Percentiles rank a stretch among this genome's conserved stretches.
phyloP scores from a whole-genome alignment of 2,329 filamentous ascomycete species.

The Uncinocarpus reesii region DNA sequence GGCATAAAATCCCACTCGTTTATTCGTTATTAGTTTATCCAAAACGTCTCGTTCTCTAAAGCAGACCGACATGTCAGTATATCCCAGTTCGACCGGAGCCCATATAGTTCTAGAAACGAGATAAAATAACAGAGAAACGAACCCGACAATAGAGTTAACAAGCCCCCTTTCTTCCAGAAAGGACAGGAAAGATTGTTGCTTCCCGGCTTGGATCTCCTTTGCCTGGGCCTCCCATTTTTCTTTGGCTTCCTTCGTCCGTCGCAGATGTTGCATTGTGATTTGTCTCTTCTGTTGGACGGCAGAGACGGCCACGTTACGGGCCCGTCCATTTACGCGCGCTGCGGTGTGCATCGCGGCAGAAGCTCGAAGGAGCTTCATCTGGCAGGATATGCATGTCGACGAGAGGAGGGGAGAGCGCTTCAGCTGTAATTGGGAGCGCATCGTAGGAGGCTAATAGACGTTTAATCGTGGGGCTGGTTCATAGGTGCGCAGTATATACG shows the following conservation, averaged over 20 bases:
- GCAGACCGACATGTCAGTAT: neutral
- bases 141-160: slow-evolving; percentile 39
- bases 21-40: slow-evolving; percentile 37
- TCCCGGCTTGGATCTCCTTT: slow-evolving; percentile 35
- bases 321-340: neutral
- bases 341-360: neutral
- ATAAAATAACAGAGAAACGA: neutral
- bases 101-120: neutral
- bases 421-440: slow-evolving; percentile 1
- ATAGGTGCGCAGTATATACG: no score
- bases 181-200: slow-evolving; percentile 35
- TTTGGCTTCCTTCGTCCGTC: slow-evolving; percentile 32
- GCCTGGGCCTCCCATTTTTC: slow-evolving; percentile 34
- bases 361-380: neutral
- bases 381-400: slow-evolving; percentile 2
- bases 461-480: no score
- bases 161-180: slow-evolving; percentile 39
- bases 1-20: slow-evolving; percentile 39
- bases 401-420: neutral
- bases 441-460: neutral
- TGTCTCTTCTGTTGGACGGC: slow-evolving; percentile 23
- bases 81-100: neutral
- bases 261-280: slow-evolving; percentile 31
- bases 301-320: neutral
- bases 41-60: slow-evolving; percentile 36